phyloP scores from a whole-genome alignment of 768 basidiomycete species.

The Amanita inopinata region DNA sequence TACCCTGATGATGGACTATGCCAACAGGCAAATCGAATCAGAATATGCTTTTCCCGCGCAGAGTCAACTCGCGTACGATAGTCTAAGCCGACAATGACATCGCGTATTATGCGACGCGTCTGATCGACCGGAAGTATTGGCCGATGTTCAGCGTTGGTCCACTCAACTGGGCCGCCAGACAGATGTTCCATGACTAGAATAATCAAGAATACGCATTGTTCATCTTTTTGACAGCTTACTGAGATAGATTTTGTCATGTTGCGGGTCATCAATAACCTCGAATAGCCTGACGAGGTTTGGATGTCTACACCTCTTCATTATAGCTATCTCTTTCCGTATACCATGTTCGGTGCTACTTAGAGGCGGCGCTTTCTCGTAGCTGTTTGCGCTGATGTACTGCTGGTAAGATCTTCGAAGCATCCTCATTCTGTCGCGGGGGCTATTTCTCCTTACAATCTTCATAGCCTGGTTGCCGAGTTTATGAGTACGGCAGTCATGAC shows the following conservation, averaged over 20 bases:
- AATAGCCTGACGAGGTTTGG: constrained; percentile 69
- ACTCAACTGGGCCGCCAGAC: constrained; percentile 31
- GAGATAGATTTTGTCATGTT: constrained; percentile 76
- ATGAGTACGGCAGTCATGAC: too few species aligned
- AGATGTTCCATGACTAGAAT: constrained; percentile 32
- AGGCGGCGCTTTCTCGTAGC: constrained; percentile 16
- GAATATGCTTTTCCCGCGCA: not conserved
- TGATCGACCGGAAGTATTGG: constrained; percentile 28
- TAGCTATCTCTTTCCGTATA: constrained; percentile 80
- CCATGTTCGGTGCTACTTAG: constrained; percentile 60
- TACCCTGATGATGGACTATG: constrained; percentile 35
- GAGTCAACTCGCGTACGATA: constrained; percentile 23
- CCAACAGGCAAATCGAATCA: too few species aligned
- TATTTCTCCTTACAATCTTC: constrained; percentile 57
- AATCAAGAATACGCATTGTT: not conserved
- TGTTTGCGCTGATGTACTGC: constrained; percentile 13
- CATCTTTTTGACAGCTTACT: constrained; percentile 35
- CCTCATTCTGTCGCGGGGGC: constrained; percentile 57
- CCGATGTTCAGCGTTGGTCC: constrained; percentile 21
- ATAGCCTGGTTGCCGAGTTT: constrained; percentile 40
- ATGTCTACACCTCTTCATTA: constrained; percentile 83
- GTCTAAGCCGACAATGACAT: constrained; percentile 33
- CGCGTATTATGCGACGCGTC: constrained; percentile 30
- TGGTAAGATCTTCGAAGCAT: constrained; percentile 34
- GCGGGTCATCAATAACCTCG: constrained; percentile 86